These are phyloP conservation scores for Chloranthus sessilifolius DNA, from an alignment of 164 flowering plant genomes.

Conservation along the genomic window DNA sequence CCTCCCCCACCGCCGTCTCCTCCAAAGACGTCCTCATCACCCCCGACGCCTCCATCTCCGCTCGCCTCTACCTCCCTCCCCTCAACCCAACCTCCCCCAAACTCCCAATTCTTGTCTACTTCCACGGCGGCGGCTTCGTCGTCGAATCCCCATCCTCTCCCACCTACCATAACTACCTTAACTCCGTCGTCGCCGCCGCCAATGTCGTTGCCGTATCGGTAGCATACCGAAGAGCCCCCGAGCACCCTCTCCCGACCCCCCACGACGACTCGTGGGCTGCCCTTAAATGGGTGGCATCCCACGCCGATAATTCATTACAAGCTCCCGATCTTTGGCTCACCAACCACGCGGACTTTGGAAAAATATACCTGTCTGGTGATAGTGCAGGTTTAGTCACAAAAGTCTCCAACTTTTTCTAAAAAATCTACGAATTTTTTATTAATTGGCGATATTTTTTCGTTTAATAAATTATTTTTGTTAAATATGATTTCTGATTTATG, in stretches of 20 bases:
- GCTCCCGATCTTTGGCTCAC: conserved; percentile 14
- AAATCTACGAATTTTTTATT: too few relatives aligned
- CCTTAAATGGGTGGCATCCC: conserved; percentile 14
- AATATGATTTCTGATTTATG: too few relatives aligned
- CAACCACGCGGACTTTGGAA: conserved; percentile 8
- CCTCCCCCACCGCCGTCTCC: conserved; percentile 31
- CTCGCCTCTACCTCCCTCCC: conserved; percentile 39
- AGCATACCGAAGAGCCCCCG: conserved; percentile 16
- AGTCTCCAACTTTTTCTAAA: too few relatives aligned
- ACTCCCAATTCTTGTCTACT: conserved; percentile 19
- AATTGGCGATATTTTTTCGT: too few relatives aligned
- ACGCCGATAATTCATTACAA: background rate
- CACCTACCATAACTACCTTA: conserved; percentile 9
- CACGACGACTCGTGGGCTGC: conserved; percentile 19
- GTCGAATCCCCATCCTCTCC: conserved; percentile 1
- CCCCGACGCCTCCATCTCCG: conserved; percentile 19
- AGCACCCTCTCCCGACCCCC: conserved; percentile 13
- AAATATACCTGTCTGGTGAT: conserved; percentile 11
- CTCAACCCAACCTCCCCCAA: conserved; percentile 3
- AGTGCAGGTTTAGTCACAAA: too few relatives aligned
- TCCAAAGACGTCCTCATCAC: conserved; percentile 41
- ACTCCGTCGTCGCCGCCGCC: conserved; percentile 12
- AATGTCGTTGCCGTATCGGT: conserved; percentile 13
- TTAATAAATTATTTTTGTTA: too few relatives aligned
- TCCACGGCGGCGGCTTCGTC: conserved; percentile 15